A percentile compares a stretch with the other conserved stretches of the same genome.
Conservation (phyloP, 306 rosid species). For the Pueraria montana region DNA sequence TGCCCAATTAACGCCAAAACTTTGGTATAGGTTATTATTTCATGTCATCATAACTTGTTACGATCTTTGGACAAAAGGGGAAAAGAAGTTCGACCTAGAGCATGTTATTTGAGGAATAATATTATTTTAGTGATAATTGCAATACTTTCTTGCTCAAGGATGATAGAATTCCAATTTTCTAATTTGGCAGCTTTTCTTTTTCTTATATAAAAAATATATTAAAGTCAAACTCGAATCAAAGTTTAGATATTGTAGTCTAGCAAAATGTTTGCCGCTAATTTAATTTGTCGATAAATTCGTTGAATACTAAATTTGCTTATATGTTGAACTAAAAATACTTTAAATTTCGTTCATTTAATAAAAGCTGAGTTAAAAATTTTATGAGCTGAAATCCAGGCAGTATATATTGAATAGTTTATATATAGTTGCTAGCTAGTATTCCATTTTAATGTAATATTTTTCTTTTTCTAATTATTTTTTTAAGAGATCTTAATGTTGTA, state of each 20-base stretch:
- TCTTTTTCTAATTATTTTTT: not conserved
- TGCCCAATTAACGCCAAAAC: constrained; percentile 54
- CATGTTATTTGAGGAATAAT: constrained; percentile 28
- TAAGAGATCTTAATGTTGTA: constrained; percentile 7
- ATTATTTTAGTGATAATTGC: constrained; percentile 21
- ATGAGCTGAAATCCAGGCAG: not conserved
- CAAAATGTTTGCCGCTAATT: not conserved
- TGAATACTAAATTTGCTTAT: not conserved
- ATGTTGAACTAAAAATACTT: not conserved
- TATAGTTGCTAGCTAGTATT: not conserved
- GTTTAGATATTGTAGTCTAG: not conserved
- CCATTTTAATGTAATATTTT: not conserved
- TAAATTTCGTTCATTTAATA: not conserved
- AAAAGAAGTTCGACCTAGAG: not conserved
- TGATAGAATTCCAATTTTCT: not conserved
- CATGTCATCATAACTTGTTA: constrained; percentile 50
- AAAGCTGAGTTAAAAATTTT: not conserved
- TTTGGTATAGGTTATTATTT: constrained; percentile 52
- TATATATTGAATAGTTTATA: not conserved
- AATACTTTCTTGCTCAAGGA: not conserved
- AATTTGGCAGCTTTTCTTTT: not conserved
- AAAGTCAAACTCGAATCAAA: constrained; percentile 8
- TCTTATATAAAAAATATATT: not conserved
- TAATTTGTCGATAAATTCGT: not conserved
- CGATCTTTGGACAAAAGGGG: constrained; percentile 8